These are phyloP conservation scores for Scutellaria baicalensis DNA, from an alignment of 257 asterid genomes.

Conservation along the genomic window DNA sequence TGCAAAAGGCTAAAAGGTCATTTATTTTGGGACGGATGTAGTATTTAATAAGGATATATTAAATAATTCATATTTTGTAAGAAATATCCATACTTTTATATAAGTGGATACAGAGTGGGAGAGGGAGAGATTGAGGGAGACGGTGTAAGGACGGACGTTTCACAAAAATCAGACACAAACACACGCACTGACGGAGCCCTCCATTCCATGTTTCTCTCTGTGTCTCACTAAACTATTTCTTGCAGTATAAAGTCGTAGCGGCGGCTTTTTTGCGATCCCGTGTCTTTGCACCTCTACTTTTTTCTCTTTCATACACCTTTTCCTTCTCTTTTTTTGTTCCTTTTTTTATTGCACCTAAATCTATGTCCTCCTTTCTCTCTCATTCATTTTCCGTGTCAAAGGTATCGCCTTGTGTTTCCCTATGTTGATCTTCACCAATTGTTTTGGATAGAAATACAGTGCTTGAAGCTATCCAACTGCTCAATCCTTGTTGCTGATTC, in stretches of 20 bases:
- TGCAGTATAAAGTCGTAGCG: conserved; percentile 14
- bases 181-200: conserved; percentile 3
- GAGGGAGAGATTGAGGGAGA: neutral
- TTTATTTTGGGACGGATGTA: too few relatives aligned
- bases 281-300: conserved; percentile 10
- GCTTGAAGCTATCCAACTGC: conserved; percentile 7
- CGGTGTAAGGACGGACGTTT: neutral
- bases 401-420: conserved; percentile 23
- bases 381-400: conserved; percentile 20
- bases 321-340: too few relatives aligned
- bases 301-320: neutral
- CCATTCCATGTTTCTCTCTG: neutral
- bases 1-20: too few relatives aligned
- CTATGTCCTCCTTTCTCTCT: neutral
- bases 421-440: conserved; percentile 14
- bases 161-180: conserved; percentile 1
- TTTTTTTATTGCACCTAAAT: conserved; percentile 9
- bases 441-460: neutral
- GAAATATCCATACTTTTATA: too few relatives aligned
- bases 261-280: conserved; percentile 40
- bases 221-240: neutral
- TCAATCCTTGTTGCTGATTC: conserved; percentile 14
- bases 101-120: neutral
- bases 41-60: too few relatives aligned
- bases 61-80: too few relatives aligned